Conservation (phyloP, 768 basidiomycete species). For the Gymnopilus dilepis region DNA sequence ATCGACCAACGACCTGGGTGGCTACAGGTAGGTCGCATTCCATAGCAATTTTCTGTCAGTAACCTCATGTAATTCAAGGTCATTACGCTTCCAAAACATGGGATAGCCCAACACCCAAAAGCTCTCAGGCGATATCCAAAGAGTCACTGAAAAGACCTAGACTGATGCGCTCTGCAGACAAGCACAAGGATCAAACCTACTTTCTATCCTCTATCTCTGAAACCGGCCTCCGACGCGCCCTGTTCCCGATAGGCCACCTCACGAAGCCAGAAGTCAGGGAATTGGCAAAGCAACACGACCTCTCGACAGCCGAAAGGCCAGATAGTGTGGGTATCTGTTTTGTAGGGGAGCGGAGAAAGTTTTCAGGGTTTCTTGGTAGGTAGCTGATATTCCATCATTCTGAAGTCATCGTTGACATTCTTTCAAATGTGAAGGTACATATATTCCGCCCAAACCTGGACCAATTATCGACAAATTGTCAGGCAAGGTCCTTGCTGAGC, state of each 20-base stretch:
- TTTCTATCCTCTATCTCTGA: constrained; percentile 85
- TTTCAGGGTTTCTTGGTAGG: constrained; percentile 76
- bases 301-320: constrained; percentile 75
- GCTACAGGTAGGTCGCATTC: constrained; percentile 73
- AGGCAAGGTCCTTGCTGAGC: constrained; percentile 60
- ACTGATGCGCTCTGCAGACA: constrained; percentile 61
- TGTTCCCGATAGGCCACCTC: constrained; percentile 78
- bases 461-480: constrained; percentile 63
- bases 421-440: constrained; percentile 62
- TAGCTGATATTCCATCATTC: neutral
- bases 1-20: constrained; percentile 59
- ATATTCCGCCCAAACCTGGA: constrained; percentile 73
- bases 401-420: neutral
- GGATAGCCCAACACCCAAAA: constrained; percentile 25
- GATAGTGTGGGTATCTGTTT: constrained; percentile 98
- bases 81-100: constrained; percentile 85
- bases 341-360: constrained; percentile 79
- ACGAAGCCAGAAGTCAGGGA: constrained; percentile 75
- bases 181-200: constrained; percentile 88
- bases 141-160: constrained; percentile 44
- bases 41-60: neutral
- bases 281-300: constrained; percentile 61
- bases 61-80: constrained; percentile 47
- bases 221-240: constrained; percentile 60
- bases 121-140: neutral